Conservation (phyloP, 495 filamentous ascomycete genomes). For the Bryoglossum gracile region DNA sequence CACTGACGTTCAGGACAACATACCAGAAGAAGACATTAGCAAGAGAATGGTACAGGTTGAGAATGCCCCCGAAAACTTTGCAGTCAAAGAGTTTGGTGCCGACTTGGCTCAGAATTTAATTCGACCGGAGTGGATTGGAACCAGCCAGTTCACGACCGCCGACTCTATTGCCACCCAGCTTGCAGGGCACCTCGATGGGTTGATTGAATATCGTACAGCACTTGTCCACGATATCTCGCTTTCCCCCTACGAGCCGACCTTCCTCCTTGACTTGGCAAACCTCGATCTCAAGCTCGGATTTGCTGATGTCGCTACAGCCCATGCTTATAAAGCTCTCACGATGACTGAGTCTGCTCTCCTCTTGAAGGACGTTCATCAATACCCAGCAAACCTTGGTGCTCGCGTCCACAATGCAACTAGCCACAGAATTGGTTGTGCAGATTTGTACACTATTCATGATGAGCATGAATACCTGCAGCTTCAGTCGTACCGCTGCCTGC, state of each 20-base stretch:
- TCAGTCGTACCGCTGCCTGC: no score
- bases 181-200: background rate
- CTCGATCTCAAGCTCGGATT: conserved; percentile 14
- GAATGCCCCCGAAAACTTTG: no score
- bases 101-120: no score
- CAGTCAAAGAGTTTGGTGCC: no score
- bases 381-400: background rate
- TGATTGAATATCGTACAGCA: conserved; percentile 6
- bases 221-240: conserved; percentile 10
- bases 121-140: conserved; percentile 14
- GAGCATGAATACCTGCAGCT: conserved; percentile 6
- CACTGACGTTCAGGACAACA: no score
- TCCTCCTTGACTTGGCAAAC: background rate
- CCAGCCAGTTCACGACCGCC: conserved; percentile 3
- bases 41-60: no score
- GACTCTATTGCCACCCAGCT: background rate
- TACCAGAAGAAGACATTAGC: no score
- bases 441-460: conserved; percentile 1
- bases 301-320: conserved; percentile 7
- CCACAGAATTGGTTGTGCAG: background rate
- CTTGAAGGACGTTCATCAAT: background rate
- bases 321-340: conserved; percentile 7
- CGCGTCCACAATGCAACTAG: conserved; percentile 2
- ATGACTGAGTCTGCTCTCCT: conserved; percentile 4
- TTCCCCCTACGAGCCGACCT: conserved; percentile 11